phyloP scores from a whole-genome alignment of 352 stramenopile species.

The Phytophthora sojae region DNA sequence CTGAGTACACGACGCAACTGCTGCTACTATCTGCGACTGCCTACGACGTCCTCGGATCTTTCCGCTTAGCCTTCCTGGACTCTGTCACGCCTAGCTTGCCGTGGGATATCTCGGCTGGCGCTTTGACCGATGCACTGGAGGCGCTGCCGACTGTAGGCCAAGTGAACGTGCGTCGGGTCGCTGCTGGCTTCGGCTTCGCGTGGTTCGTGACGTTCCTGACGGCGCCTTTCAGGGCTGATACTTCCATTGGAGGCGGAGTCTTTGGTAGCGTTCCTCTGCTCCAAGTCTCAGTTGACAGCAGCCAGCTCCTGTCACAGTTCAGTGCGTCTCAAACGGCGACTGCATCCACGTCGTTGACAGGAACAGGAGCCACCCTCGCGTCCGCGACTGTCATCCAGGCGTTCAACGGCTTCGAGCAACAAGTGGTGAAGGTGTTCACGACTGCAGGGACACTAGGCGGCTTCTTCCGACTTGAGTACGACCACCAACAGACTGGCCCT shows the following conservation, averaged over 20 bases:
- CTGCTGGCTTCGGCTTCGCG: slow-evolving; percentile 75
- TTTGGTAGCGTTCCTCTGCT: slow-evolving; percentile 68
- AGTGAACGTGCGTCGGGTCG: slow-evolving; percentile 76
- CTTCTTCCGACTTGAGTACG: slow-evolving; percentile 88
- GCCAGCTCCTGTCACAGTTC: slow-evolving; percentile 66
- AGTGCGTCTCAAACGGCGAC: slow-evolving; percentile 42
- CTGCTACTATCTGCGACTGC: slow-evolving; percentile 82
- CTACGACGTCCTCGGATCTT: slow-evolving; percentile 89
- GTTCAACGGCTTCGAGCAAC: slow-evolving; percentile 94
- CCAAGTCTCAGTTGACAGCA: slow-evolving; percentile 75
- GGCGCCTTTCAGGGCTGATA: slow-evolving; percentile 44
- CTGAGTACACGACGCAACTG: slow-evolving; percentile 86
- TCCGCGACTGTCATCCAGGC: slow-evolving; percentile 84
- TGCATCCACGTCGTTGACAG: slow-evolving; percentile 58
- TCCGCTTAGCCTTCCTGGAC: slow-evolving; percentile 83
- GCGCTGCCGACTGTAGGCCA: slow-evolving; percentile 84
- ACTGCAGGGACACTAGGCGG: slow-evolving; percentile 77
- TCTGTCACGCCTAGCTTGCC: slow-evolving; percentile 72
- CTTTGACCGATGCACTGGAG: slow-evolving; percentile 82
- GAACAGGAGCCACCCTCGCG: slow-evolving; percentile 79
- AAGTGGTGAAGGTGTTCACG: slow-evolving; percentile 83
- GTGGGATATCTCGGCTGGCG: slow-evolving; percentile 81
- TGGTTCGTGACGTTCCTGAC: slow-evolving; percentile 88
- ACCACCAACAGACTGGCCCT: slow-evolving; percentile 77
- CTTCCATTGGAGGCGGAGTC: slow-evolving; percentile 36